These are phyloP conservation scores for Yamadazyma triangularis DNA, from an alignment of 1,139 yeast genomes.

Conservation along the genomic window DNA sequence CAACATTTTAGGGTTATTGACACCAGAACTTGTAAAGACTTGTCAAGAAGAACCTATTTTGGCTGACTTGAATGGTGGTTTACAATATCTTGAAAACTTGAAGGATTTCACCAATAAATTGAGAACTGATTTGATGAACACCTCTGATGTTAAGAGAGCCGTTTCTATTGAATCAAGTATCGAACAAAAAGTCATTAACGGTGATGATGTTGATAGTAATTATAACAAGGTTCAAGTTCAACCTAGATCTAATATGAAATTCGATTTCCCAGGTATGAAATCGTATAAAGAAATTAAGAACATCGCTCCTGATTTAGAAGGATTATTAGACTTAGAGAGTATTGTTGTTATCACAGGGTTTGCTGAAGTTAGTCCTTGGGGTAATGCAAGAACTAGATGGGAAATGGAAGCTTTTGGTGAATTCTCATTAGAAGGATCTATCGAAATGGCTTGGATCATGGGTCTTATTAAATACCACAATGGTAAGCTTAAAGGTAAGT, in stretches of 20 bases:
- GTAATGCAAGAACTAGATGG: conserved; percentile 99
- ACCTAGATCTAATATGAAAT: conserved; percentile 94
- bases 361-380: conserved; percentile 99
- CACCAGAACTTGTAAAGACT: conserved; percentile 77
- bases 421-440: conserved; percentile 96
- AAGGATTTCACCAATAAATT: conserved; percentile 81
- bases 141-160: conserved; percentile 91
- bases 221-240: conserved; percentile 69
- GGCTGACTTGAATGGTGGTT: conserved; percentile 98
- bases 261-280: conserved; percentile 87
- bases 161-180: conserved; percentile 90
- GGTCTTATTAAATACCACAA: conserved; percentile 92
- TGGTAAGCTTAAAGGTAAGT: conserved; percentile 85
- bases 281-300: conserved; percentile 69
- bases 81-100: conserved; percentile 88
- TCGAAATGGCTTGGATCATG: conserved; percentile 99
- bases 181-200: conserved; percentile 89
- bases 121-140: conserved; percentile 77
- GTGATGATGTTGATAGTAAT: conserved; percentile 85
- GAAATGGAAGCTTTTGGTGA: conserved; percentile 96
- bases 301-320: conserved; percentile 74
- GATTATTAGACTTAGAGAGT: conserved; percentile 85
- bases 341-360: conserved; percentile 95
- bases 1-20: conserved; percentile 89
- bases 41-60: conserved; percentile 93